These are phyloP conservation scores for Hypsizygus marmoreus DNA, from an alignment of 768 basidiomycete genomes.

Conservation along the genomic window DNA sequence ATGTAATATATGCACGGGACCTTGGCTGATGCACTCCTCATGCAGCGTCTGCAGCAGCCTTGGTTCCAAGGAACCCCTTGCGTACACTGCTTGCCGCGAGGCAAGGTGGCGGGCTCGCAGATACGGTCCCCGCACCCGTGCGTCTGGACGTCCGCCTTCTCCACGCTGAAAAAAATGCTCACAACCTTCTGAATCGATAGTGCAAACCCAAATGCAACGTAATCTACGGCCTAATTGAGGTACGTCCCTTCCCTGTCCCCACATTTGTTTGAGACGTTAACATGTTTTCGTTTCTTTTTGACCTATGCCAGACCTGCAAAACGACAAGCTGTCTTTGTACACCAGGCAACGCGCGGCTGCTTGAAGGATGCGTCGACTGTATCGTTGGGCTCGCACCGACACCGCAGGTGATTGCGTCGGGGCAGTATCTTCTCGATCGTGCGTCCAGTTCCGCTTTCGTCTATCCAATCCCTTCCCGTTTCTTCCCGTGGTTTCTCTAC, in stretches of 20 bases:
- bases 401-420: conserved; percentile 9
- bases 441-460: too few species aligned
- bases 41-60: too few species aligned
- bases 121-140: background rate
- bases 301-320: conserved; percentile 30
- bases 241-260: background rate
- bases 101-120: background rate
- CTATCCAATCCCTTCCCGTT: too few species aligned
- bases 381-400: conserved; percentile 18
- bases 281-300: background rate
- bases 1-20: too few species aligned
- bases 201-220: conserved; percentile 8
- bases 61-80: too few species aligned
- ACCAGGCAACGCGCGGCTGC: conserved; percentile 16
- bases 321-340: conserved; percentile 27
- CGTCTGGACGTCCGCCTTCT: background rate
- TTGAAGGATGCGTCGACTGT: conserved; percentile 35
- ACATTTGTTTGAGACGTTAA: too few species aligned
- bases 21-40: too few species aligned
- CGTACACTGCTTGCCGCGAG: too few species aligned
- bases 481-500: too few species aligned
- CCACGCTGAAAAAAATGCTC: conserved; percentile 20
- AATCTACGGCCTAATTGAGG: background rate
- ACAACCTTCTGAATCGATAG: conserved; percentile 1
- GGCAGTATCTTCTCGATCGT: conserved; percentile 28